These are phyloP conservation scores for Colletotrichum somersetense DNA, from an alignment of 2,329 filamentous ascomycete genomes.

Conservation along the genomic window DNA sequence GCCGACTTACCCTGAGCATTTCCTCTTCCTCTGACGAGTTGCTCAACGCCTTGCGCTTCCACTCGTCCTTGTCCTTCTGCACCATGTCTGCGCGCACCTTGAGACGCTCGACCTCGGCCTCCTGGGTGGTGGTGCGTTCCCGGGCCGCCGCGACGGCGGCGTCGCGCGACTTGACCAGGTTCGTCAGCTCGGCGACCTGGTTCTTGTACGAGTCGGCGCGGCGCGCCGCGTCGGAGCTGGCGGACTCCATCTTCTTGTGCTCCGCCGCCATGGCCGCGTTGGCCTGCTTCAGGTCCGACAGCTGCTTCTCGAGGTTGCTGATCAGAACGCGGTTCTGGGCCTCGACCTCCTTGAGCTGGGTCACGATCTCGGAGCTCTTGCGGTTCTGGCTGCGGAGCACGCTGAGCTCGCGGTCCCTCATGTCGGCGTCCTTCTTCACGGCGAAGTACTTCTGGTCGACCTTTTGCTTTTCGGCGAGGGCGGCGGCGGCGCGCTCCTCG, in stretches of 20 bases:
- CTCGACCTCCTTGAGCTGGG: slow-evolving; percentile 92
- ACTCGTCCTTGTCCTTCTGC: slow-evolving; percentile 85
- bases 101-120: slow-evolving; percentile 83
- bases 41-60: slow-evolving; percentile 85
- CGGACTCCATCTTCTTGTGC: slow-evolving; percentile 80
- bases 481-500: slow-evolving; percentile 81
- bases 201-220: slow-evolving; percentile 78
- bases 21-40: slow-evolving; percentile 87
- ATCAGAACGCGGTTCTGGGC: slow-evolving; percentile 80
- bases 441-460: slow-evolving; percentile 98
- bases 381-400: slow-evolving; percentile 84
- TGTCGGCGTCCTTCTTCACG: slow-evolving; percentile 93
- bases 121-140: slow-evolving; percentile 71
- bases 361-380: slow-evolving; percentile 93
- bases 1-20: slow-evolving; percentile 82
- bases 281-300: slow-evolving; percentile 84
- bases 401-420: slow-evolving; percentile 83
- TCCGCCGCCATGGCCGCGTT: slow-evolving; percentile 79
- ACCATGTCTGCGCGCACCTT: slow-evolving; percentile 82
- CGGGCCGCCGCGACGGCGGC: slow-evolving; percentile 63
- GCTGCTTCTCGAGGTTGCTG: slow-evolving; percentile 90
- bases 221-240: slow-evolving; percentile 76
- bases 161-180: slow-evolving; percentile 82
- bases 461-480: slow-evolving; percentile 91
- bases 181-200: slow-evolving; percentile 83